Conservation (phyloP, 2,329 filamentous ascomycete species). For the Fusarium irregulare region DNA sequence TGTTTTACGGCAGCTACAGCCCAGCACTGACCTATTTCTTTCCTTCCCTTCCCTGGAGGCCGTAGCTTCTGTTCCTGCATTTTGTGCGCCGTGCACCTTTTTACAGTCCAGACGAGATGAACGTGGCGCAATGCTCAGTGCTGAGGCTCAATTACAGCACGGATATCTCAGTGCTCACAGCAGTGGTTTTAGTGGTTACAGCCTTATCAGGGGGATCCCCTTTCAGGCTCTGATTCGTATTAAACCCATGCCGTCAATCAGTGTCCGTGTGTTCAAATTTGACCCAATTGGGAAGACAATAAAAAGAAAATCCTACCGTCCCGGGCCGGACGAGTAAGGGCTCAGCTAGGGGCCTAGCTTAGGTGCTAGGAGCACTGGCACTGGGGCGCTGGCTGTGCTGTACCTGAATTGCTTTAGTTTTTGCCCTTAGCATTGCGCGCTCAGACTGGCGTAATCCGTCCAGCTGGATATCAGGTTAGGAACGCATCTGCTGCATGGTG, state of each 20-base stretch:
- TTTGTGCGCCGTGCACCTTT: conserved; percentile 25
- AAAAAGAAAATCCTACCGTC: conserved; percentile 19
- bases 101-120: conserved; percentile 28
- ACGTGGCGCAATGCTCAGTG: conserved; percentile 29
- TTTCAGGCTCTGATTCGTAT: conserved; percentile 6
- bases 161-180: neutral
- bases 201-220: neutral
- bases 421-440: conserved; percentile 24
- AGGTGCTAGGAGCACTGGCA: neutral
- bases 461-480: conserved; percentile 15
- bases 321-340: conserved; percentile 7
- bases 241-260: conserved; percentile 27
- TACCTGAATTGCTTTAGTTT: neutral
- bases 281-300: conserved; percentile 14
- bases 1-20: conserved; percentile 15
- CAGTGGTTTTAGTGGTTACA: conserved; percentile 1
- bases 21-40: conserved; percentile 16
- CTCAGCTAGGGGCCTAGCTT: neutral
- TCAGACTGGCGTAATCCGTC: conserved; percentile 39
- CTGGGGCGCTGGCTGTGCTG: neutral
- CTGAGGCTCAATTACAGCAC: conserved; percentile 6
- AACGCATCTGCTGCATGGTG: conserved; percentile 17
- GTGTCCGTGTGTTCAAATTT: conserved; percentile 28
- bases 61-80: conserved; percentile 4
- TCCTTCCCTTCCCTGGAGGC: neutral